Percentiles rank a stretch among this genome's conserved stretches.
Conservation (phyloP, 192 early-diverging fungal genomes). For the Allomyces macrogynus region DNA sequence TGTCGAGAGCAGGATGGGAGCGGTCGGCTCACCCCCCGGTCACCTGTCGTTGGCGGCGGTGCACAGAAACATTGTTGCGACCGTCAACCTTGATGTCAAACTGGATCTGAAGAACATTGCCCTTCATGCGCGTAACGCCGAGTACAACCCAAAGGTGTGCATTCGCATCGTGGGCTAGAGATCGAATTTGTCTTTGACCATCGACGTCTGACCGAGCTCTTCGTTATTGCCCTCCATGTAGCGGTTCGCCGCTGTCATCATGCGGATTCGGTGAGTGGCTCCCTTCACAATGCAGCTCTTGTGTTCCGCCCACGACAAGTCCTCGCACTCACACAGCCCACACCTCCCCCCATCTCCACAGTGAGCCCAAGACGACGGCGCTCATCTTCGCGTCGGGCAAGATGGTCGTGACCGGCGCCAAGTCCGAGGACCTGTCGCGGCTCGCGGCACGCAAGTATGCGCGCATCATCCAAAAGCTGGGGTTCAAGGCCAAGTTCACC, state of each 20-base stretch:
- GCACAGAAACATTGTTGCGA: constrained; percentile 87
- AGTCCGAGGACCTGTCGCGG: constrained; percentile 93
- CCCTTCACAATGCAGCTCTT: not conserved
- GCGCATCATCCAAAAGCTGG: constrained; percentile 95
- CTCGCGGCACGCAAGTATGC: constrained; percentile 96
- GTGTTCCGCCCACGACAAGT: not conserved
- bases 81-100: constrained; percentile 91
- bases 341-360: too few relatives aligned
- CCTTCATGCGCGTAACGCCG: constrained; percentile 96
- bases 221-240: too few relatives aligned
- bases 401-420: constrained; percentile 97
- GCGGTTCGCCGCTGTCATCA: constrained; percentile 99
- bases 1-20: too few relatives aligned
- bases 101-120: constrained; percentile 98
- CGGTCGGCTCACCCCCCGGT: too few relatives aligned
- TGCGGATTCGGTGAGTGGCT: constrained; percentile 62
- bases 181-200: not conserved
- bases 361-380: constrained; percentile 95
- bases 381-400: constrained; percentile 98
- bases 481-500: constrained; percentile 90
- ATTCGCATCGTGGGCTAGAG: not conserved
- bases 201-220: too few relatives aligned
- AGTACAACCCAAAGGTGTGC: constrained; percentile 98
- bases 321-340: too few relatives aligned
- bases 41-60: too few relatives aligned